phyloP scores from a whole-genome alignment of 1,284 basidiomycete genomes.

The Ustilago cynodontis region DNA sequence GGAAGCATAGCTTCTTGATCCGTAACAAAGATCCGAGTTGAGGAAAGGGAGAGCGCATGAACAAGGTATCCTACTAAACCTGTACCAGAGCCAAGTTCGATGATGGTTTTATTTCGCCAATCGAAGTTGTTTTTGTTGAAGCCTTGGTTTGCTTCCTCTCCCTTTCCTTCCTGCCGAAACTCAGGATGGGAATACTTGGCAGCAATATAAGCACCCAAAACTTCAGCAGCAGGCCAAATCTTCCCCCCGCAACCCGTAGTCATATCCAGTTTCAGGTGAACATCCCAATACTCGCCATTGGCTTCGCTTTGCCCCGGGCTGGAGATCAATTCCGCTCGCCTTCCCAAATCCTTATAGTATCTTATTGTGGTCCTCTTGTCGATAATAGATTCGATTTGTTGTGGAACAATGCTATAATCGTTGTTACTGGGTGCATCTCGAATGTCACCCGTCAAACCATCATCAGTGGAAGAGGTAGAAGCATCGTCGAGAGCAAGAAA shows the following conservation, averaged over 20 bases:
- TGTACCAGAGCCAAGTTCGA: conserved; percentile 88
- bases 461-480: background rate
- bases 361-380: conserved; percentile 48
- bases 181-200: conserved; percentile 26
- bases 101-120: conserved; percentile 71
- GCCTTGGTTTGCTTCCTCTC: background rate
- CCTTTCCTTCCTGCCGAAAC: background rate
- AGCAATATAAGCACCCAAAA: conserved; percentile 71
- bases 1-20: conserved; percentile 78
- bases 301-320: background rate
- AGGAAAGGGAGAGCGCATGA: conserved; percentile 75
- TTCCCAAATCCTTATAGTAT: conserved; percentile 43
- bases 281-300: conserved; percentile 46
- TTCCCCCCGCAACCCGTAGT: conserved; percentile 89
- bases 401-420: conserved; percentile 72
- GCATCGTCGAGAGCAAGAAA: conserved; percentile 71
- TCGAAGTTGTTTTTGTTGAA: conserved; percentile 29
- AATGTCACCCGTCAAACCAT: background rate
- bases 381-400: conserved; percentile 74
- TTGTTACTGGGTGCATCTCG: conserved; percentile 19
- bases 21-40: conserved; percentile 77
- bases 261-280: conserved; percentile 78
- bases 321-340: conserved; percentile 17
- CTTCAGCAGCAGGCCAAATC: conserved; percentile 92
- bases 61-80: conserved; percentile 89